Percentiles rank a stretch among this genome's conserved stretches.
phyloP scores from a whole-genome alignment of 1,139 yeast species.

The Pneumocystis carinii region DNA sequence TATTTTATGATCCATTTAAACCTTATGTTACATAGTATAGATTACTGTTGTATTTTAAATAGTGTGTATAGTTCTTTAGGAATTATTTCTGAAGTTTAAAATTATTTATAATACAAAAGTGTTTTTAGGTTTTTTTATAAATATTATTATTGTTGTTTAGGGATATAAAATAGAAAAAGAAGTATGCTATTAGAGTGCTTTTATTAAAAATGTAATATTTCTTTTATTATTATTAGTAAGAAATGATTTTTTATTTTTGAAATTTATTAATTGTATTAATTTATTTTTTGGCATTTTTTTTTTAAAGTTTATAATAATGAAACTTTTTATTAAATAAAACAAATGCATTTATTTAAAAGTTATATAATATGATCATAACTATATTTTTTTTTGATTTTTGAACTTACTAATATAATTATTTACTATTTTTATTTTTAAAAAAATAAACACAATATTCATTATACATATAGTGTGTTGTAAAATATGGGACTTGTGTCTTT shows the following conservation, averaged over 20 bases:
- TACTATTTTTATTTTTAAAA: conserved; percentile 41
- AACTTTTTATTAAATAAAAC: not conserved
- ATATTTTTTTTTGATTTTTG: conserved; percentile 41
- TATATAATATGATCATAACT: conserved; percentile 80
- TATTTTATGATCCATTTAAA: not conserved
- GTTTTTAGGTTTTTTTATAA: conserved; percentile 76
- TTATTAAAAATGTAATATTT: conserved; percentile 64
- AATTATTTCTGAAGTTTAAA: conserved; percentile 66
- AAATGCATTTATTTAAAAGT: conserved; percentile 49
- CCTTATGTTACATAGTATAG: conserved; percentile 42
- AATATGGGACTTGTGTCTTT: conserved; percentile 34
- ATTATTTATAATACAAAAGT: conserved; percentile 75
- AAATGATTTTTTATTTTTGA: conserved; percentile 78
- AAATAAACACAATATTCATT: conserved; percentile 20
- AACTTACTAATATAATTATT: conserved; percentile 40
- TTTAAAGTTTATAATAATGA: conserved; percentile 13
- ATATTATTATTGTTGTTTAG: conserved; percentile 39
- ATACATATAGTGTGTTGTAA: conserved; percentile 87
- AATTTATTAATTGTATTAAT: conserved; percentile 83
- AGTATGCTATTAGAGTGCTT: conserved; percentile 49
- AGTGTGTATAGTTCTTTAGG: conserved; percentile 50
- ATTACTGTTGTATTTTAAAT: conserved; percentile 56
- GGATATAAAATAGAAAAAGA: conserved; percentile 23
- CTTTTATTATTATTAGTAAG: conserved; percentile 56
- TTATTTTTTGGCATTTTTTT: conserved; percentile 44